These are phyloP conservation scores for Kregervanrija pseudodelftensis DNA, from an alignment of 805 yeast species.

Conservation along the genomic window DNA sequence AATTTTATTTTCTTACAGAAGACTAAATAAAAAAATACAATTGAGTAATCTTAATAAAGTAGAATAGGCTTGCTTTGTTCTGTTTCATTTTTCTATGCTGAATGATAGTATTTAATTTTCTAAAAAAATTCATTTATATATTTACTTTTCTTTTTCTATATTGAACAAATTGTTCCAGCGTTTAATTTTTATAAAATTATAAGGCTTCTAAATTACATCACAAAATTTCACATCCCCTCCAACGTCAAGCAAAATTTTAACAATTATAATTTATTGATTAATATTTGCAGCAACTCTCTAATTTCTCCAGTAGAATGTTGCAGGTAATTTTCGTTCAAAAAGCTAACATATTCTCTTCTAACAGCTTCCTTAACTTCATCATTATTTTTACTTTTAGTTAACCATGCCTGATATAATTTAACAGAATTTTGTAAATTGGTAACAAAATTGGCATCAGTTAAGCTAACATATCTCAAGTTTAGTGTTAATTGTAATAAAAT, in stretches of 20 bases:
- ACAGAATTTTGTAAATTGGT: constrained; percentile 61
- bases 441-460: constrained; percentile 39
- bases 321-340: constrained; percentile 22
- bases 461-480: constrained; percentile 50
- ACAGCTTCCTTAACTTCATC: constrained; percentile 26
- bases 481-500: constrained; percentile 49
- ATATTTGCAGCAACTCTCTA: constrained; percentile 15
- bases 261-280: constrained; percentile 20
- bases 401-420: constrained; percentile 56
- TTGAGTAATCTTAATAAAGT: constrained; percentile 18
- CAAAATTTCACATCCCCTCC: not conserved
- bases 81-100: not conserved
- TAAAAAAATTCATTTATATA: not conserved
- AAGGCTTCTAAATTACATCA: too few species aligned
- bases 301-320: constrained; percentile 14
- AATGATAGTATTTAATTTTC: not conserved
- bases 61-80: constrained; percentile 10
- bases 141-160: not conserved
- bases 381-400: constrained; percentile 30
- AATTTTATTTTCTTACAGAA: constrained; percentile 17
- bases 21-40: constrained; percentile 19
- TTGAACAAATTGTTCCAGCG: not conserved
- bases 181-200: not conserved
- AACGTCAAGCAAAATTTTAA: not conserved
- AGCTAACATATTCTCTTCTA: constrained; percentile 27